Base-by-base conservation (phyloP, 2,329 filamentous ascomycete genomes). In the Escovopsis weberi region DNA sequence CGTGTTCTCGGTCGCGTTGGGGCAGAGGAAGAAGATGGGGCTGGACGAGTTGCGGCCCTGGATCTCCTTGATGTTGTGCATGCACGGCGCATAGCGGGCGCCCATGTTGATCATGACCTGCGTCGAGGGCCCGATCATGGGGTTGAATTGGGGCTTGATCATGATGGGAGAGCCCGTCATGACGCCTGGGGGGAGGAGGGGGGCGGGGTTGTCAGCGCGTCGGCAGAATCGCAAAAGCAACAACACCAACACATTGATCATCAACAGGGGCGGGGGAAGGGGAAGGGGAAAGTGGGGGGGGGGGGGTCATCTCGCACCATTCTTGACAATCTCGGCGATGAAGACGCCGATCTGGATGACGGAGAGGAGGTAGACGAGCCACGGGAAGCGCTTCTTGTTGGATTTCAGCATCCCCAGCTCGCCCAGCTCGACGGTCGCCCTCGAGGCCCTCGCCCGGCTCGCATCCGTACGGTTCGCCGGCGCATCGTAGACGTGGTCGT, bases 41-140 rank as follows among this genome's bases (percentile, higher is more conserved):
- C 56, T 52, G 4, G 55, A 54, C 6, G 43, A 26, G 26, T 28
- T 28, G n/a, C 64, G 64, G 44, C 75, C 68, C 54, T 81, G 80
- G 33, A 88, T 69, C 38, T 69, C 72, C 37, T 74, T 59, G 49
- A 84, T 73, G 52, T 84, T 86, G 66, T 89, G 88, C 91, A 98
- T 98, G 62, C 91, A 98, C 6, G 88, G 85, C 3, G 83, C 77
- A 58, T 85, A 98, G 47, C 91, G 80, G 35, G 88, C 85, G 45
- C 91, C 91, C 85, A 98, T 94, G 61, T 94, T 94, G 67, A 96
- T 94, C 53, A 94, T 76, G 23, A 96, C 78, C 52, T 86, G 85
- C 2, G 80, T 75, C 5, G 88, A 94, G 1, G 91, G 91, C 0
- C 91, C 91, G 55, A 98, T 94, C 86, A 98, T 94, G 45, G 85